Evolutionary conservation across 1,284 basidiomycete genomes (phyloP).

Genomic region (Trichosporon sp.): DNA sequence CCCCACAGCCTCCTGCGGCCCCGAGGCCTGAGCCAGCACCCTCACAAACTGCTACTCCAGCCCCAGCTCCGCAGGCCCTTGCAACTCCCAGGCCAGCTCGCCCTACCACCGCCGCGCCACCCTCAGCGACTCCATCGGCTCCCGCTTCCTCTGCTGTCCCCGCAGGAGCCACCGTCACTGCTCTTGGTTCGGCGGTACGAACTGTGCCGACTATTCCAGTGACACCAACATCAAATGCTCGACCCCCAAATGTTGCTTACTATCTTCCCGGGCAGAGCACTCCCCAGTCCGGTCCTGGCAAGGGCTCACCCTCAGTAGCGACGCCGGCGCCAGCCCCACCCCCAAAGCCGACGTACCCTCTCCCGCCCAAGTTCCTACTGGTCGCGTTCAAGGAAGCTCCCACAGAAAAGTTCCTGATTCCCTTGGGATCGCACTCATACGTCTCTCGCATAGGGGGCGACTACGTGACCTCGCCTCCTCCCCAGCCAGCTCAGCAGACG

Average conservation of each 20-base stretch:
- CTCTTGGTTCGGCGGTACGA: background rate
- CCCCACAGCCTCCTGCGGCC: background rate
- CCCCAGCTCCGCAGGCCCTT: background rate
- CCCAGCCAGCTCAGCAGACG: background rate
- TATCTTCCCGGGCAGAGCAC: background rate
- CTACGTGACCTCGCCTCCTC: constrained; percentile 28
- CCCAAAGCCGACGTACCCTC: constrained; percentile 25
- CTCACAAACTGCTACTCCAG: background rate
- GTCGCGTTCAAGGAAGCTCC: constrained; percentile 42
- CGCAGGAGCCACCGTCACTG: no score
- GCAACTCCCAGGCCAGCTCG: background rate
- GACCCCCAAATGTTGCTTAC: background rate
- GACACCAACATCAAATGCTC: background rate
- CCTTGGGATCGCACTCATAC: constrained; percentile 35
- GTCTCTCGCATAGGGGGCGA: constrained; percentile 42
- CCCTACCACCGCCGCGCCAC: no score
- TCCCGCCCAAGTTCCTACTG: constrained; percentile 42
- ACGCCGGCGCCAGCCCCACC: constrained; percentile 10
- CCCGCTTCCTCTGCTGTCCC: background rate
- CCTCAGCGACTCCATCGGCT: background rate
- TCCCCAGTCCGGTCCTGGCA: background rate
- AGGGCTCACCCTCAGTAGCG: background rate
- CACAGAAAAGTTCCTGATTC: constrained; percentile 43
- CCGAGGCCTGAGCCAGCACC: no score
- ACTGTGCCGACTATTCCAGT: background rate